Conservation (phyloP, 2,329 filamentous ascomycete species). For the Penicillium sp. region DNA sequence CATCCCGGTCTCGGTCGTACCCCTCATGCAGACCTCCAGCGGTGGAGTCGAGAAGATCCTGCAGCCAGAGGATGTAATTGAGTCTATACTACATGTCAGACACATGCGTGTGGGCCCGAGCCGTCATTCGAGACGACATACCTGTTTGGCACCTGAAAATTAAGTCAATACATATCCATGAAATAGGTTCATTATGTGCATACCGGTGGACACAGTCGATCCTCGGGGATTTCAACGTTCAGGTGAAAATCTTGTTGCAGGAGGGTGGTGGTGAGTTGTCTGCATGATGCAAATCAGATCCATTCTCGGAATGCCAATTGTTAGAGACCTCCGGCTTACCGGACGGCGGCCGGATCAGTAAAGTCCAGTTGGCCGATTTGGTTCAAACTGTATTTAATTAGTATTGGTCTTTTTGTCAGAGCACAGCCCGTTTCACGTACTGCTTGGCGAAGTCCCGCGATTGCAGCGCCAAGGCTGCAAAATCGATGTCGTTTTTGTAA, state of each 20-base stretch:
- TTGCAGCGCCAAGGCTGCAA: conserved; percentile 58
- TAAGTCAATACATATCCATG: background rate
- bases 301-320: background rate
- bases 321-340: conserved; percentile 50
- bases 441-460: conserved; percentile 61
- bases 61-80: conserved; percentile 89
- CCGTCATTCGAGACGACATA: conserved; percentile 21
- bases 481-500: conserved; percentile 62
- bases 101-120: background rate
- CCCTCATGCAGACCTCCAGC: conserved; percentile 47
- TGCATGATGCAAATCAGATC: conserved; percentile 28
- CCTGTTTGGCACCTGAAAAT: conserved; percentile 48
- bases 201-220: conserved; percentile 85
- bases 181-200: conserved; percentile 15
- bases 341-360: conserved; percentile 70
- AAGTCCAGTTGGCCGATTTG: conserved; percentile 71
- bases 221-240: conserved; percentile 66
- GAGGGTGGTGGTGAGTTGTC: conserved; percentile 72
- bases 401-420: background rate
- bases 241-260: conserved; percentile 74
- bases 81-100: conserved; percentile 53
- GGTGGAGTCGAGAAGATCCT: conserved; percentile 73
- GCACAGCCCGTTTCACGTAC: conserved; percentile 39
- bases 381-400: conserved; percentile 46
- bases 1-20: conserved; percentile 56